phyloP scores from a whole-genome alignment of 495 filamentous ascomycete species.

The Aspergillus diversus region DNA sequence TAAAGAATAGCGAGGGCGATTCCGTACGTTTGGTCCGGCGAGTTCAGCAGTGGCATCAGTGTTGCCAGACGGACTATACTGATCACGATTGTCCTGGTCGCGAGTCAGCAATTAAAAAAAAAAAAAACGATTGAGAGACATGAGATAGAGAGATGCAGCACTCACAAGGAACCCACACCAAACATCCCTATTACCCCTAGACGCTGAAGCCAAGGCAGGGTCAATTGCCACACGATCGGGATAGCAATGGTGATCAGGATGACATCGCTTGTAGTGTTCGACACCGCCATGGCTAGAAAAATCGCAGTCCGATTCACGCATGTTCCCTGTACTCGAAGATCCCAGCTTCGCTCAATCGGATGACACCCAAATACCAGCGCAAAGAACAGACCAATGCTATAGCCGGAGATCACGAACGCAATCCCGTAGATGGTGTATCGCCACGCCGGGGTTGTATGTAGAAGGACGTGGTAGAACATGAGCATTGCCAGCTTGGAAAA shows the following conservation, averaged over 20 bases:
- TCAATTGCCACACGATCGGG: background rate
- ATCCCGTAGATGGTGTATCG: background rate
- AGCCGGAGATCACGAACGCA: background rate
- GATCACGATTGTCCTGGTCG: background rate
- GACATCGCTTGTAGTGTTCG: background rate
- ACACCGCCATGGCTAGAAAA: background rate
- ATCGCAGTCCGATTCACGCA: background rate
- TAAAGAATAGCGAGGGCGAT: too few relatives aligned
- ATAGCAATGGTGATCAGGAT: background rate
- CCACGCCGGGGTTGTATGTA: background rate
- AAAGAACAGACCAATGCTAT: background rate
- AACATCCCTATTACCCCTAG: conserved; percentile 2
- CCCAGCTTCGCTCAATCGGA: background rate
- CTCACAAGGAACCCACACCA: background rate
- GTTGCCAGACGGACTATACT: conserved; percentile 4
- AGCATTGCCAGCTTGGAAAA: background rate
- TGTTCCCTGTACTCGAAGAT: background rate
- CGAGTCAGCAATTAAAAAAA: background rate
- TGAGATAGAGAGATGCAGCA: background rate
- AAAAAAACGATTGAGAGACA: background rate
- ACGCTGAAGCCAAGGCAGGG: background rate
- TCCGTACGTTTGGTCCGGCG: background rate
- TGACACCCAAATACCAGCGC: background rate
- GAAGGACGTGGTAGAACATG: background rate
- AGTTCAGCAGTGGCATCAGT: background rate